Percentiles rank a stretch among this genome's conserved stretches.
Evolutionary conservation across 129 eudicot genomes (phyloP).

Genomic region (Sambucus nigra): DNA sequence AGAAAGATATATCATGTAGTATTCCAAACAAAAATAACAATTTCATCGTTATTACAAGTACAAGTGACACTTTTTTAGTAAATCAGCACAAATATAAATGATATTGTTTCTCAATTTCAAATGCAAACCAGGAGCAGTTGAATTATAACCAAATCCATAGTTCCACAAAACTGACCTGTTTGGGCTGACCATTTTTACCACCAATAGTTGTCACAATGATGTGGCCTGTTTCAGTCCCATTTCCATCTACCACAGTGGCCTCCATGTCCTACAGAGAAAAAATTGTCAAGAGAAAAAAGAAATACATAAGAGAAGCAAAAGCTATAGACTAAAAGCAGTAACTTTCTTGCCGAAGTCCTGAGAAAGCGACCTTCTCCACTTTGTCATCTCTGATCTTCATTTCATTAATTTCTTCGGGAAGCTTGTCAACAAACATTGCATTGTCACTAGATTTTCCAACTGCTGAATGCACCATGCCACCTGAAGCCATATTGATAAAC

Average conservation of each 20-base stretch:
- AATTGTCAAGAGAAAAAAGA: constrained; percentile 9
- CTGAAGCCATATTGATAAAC: constrained; percentile 26
- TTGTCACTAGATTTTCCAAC: constrained; percentile 27
- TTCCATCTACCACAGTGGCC: constrained; percentile 55
- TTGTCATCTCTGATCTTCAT: constrained; percentile 55
- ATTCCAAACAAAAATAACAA: too few species aligned
- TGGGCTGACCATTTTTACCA: constrained; percentile 68
- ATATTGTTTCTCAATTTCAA: too few species aligned
- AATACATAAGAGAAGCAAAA: background rate
- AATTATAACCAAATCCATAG: background rate
- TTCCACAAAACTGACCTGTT: constrained; percentile 32
- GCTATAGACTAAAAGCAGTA: too few species aligned
- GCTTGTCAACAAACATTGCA: constrained; percentile 44
- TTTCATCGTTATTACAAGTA: too few species aligned
- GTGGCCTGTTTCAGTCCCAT: constrained; percentile 68
- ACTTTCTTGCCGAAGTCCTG: constrained; percentile 1
- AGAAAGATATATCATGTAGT: too few species aligned
- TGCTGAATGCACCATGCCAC: constrained; percentile 20
- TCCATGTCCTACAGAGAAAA: constrained; percentile 39
- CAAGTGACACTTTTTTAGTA: too few species aligned
- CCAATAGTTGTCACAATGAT: constrained; percentile 65
- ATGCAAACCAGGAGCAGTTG: background rate
- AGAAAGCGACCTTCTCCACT: constrained; percentile 39
- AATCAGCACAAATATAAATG: too few species aligned
- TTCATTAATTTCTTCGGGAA: constrained; percentile 52